These are phyloP conservation scores for Lasiosphaeriaceae sp. DNA, from an alignment of 495 filamentous ascomycete genomes.

Conservation along the genomic window DNA sequence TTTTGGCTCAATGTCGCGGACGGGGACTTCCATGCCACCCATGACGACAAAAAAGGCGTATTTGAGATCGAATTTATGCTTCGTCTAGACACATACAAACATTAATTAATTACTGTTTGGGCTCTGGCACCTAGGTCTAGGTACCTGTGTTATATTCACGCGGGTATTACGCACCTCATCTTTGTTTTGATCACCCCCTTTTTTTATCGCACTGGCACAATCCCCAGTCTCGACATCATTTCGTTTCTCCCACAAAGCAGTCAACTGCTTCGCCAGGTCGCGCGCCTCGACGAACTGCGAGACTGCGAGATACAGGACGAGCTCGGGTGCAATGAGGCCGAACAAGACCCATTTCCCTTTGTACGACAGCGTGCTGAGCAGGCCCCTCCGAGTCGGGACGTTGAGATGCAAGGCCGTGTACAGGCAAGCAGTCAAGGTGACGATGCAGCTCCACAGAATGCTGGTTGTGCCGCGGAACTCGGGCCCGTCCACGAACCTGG, in stretches of 20 bases:
- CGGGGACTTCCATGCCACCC: slow-evolving; percentile 13
- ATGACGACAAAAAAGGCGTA: slow-evolving; percentile 16
- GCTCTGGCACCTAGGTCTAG: too few species aligned
- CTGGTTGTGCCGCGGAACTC: slow-evolving; percentile 5
- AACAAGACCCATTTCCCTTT: slow-evolving; percentile 4
- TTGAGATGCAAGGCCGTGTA: slow-evolving; percentile 18
- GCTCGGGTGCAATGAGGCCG: slow-evolving; percentile 7
- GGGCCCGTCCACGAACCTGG: slow-evolving; percentile 3
- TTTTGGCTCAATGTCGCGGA: not conserved
- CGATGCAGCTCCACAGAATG: slow-evolving; percentile 7
- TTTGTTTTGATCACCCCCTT: too few species aligned
- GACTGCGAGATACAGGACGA: slow-evolving; percentile 9
- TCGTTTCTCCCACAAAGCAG: too few species aligned
- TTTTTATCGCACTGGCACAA: too few species aligned
- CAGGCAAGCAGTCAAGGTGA: slow-evolving; percentile 13
- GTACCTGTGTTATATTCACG: too few species aligned
- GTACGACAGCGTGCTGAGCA: not conserved
- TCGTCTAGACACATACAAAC: not conserved
- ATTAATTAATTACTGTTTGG: too few species aligned
- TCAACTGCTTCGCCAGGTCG: too few species aligned
- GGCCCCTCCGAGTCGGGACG: slow-evolving; percentile 13
- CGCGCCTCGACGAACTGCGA: too few species aligned
- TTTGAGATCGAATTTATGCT: slow-evolving; percentile 7
- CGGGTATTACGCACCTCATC: too few species aligned
- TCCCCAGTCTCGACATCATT: too few species aligned